Conservation (phyloP, 2,329 filamentous ascomycete species). For the Verticillium nubilum region DNA sequence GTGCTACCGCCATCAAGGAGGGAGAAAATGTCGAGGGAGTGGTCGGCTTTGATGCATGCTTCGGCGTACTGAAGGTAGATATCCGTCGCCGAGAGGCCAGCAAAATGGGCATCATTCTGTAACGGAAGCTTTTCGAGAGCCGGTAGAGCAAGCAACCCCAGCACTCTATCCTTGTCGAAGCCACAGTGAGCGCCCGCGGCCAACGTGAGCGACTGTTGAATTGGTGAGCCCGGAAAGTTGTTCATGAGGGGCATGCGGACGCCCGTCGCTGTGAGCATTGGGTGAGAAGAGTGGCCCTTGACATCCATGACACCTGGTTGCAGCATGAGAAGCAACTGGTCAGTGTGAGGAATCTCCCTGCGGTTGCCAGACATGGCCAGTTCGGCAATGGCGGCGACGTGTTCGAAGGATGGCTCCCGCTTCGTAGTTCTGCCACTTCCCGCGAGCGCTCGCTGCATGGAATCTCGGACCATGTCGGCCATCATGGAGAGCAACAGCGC, state of each 20-base stretch:
- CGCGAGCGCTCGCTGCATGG: background rate
- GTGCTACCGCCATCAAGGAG: constrained; percentile 1
- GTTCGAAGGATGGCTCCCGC: background rate
- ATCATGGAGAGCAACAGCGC: background rate
- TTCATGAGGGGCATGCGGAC: background rate
- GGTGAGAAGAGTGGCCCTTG: background rate
- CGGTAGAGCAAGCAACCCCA: background rate
- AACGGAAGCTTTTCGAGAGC: background rate
- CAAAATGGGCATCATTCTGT: background rate
- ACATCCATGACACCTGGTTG: too few relatives aligned
- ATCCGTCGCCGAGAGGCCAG: background rate
- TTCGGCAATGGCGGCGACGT: constrained; percentile 2
- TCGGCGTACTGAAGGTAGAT: background rate
- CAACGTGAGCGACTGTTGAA: constrained; percentile 1
- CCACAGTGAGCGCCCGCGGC: background rate
- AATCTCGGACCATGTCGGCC: background rate
- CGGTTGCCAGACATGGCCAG: constrained; percentile 2
- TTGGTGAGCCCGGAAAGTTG: background rate
- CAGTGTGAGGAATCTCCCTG: background rate
- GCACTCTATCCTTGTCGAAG: background rate
- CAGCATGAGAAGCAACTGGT: background rate
- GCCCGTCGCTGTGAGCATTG: background rate
- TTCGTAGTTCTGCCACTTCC: background rate
- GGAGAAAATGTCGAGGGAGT: constrained; percentile 4
- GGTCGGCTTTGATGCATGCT: background rate